Evolutionary conservation across 495 filamentous ascomycete genomes (phyloP).

Genomic region (Elasticomyces elasticus): DNA sequence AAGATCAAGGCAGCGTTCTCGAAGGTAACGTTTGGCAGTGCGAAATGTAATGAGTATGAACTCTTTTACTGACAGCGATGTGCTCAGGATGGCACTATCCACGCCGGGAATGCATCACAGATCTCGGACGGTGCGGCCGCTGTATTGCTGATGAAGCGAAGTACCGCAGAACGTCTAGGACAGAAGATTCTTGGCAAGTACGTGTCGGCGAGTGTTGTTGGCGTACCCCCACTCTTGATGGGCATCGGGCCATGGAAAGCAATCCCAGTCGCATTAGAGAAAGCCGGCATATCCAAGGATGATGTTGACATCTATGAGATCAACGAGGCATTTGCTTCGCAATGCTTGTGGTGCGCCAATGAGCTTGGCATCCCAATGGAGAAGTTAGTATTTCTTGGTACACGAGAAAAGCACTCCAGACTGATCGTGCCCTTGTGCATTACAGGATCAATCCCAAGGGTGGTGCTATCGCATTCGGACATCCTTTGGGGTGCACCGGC

Average conservation of each 20-base stretch:
- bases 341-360: constrained; percentile 87
- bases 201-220: constrained; percentile 72
- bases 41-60: too few relatives aligned
- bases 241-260: constrained; percentile 92
- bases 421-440: neutral
- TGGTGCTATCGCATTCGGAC: constrained; percentile 96
- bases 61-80: too few relatives aligned
- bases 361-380: constrained; percentile 69
- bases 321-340: constrained; percentile 95
- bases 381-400: constrained; percentile 46
- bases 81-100: constrained; percentile 48
- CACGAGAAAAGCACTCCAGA: neutral
- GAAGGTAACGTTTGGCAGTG: too few relatives aligned
- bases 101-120: constrained; percentile 92
- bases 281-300: constrained; percentile 74
- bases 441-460: constrained; percentile 34
- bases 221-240: constrained; percentile 90
- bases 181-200: constrained; percentile 88
- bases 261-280: constrained; percentile 81
- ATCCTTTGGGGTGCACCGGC: constrained; percentile 90
- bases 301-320: constrained; percentile 98
- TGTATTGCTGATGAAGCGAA: constrained; percentile 90
- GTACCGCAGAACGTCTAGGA: constrained; percentile 75
- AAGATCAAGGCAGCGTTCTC: constrained; percentile 91
- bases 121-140: constrained; percentile 94